Evolutionary conservation across 225 moss, liverwort and hornwort genomes (phyloP).

Genomic region (Lunularia cruciata): DNA sequence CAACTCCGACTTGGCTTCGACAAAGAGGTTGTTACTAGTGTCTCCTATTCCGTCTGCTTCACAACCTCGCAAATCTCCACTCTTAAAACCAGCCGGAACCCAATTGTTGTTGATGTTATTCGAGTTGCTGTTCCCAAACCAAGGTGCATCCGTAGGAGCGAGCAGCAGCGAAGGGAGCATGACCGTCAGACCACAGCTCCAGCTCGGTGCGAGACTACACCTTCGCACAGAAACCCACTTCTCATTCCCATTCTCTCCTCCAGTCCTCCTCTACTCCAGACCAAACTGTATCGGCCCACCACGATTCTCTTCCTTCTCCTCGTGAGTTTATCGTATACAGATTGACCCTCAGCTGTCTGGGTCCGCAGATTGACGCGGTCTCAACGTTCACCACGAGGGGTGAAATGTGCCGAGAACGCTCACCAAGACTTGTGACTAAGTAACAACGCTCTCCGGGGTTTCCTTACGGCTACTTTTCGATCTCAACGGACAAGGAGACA

Average conservation of each 20-base stretch:
- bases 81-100: conserved; percentile 4
- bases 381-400: too few relatives aligned
- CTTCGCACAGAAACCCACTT: not conserved
- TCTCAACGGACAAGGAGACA: too few relatives aligned
- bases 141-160: conserved; percentile 26
- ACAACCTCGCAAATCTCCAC: conserved; percentile 7
- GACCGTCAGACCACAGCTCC: conserved; percentile 25
- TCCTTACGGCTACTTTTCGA: too few relatives aligned
- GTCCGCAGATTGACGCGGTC: too few relatives aligned
- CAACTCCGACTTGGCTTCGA: conserved; percentile 23
- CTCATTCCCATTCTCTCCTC: conserved; percentile 19
- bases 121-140: conserved; percentile 12
- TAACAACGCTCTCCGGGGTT: too few relatives aligned
- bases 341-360: too few relatives aligned
- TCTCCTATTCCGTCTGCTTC: conserved; percentile 17
- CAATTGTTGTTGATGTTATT: conserved; percentile 7
- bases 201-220: conserved; percentile 7
- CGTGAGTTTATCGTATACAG: too few relatives aligned
- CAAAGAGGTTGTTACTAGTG: not conserved
- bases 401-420: too few relatives aligned
- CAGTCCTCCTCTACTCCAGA: too few relatives aligned
- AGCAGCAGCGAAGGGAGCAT: conserved; percentile 36
- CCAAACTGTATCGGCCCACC: too few relatives aligned
- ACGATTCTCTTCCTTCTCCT: too few relatives aligned
- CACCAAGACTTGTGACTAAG: too few relatives aligned